Percentiles rank a stretch among this genome's conserved stretches.
These are phyloP conservation scores for Agroathelia rolfsii DNA, from an alignment of 1,284 basidiomycete species.

Conservation along the genomic window DNA sequence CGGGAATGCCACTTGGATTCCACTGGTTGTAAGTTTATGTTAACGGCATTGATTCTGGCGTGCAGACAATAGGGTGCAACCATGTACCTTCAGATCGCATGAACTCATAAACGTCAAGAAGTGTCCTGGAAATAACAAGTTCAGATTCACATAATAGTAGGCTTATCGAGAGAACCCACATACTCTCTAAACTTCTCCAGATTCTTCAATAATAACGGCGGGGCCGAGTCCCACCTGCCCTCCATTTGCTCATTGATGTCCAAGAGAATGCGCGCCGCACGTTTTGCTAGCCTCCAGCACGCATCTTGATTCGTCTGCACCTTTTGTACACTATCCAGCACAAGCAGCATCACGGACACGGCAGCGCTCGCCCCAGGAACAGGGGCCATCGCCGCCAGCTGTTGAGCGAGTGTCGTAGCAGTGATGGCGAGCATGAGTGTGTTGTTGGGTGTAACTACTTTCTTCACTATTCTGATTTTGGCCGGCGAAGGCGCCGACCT, in stretches of 20 bases:
- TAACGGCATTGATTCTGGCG: too few species aligned
- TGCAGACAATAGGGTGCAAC: too few species aligned
- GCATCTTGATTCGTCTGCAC: conserved; percentile 28
- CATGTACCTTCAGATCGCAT: conserved; percentile 28
- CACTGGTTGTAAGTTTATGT: too few species aligned
- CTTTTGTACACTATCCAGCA: conserved; percentile 31
- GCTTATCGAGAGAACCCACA: conserved; percentile 7
- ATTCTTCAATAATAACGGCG: conserved; percentile 31
- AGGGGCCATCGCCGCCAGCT: conserved; percentile 16
- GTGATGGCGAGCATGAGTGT: conserved; percentile 16
- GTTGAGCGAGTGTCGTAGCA: conserved; percentile 14
- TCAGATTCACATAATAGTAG: not conserved
- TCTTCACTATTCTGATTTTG: too few species aligned
- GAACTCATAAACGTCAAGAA: conserved; percentile 29
- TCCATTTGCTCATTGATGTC: conserved; percentile 38
- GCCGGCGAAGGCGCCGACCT: too few species aligned
- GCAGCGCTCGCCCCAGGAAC: conserved; percentile 23
- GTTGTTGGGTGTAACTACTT: conserved; percentile 2
- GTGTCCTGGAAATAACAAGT: conserved; percentile 18
- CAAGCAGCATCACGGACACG: conserved; percentile 29
- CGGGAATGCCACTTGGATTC: conserved; percentile 31
- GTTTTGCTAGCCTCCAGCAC: conserved; percentile 33
- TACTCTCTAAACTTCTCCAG: conserved; percentile 35
- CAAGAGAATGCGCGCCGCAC: conserved; percentile 33
- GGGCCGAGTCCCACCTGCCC: conserved; percentile 34